These are phyloP conservation scores for Wickerhamiella galacta DNA, from an alignment of 805 yeast genomes.

Conservation along the genomic window DNA sequence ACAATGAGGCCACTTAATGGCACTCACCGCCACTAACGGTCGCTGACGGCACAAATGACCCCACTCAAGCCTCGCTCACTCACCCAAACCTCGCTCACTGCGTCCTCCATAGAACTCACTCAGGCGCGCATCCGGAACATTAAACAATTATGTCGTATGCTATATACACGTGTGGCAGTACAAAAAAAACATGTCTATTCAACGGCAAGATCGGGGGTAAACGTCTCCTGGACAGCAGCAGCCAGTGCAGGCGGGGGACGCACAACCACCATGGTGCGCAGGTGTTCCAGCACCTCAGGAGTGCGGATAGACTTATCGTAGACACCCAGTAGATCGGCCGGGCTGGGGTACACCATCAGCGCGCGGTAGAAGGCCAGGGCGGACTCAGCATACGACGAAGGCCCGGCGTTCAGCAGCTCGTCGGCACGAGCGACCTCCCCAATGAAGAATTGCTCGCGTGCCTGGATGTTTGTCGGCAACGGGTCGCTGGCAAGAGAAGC, in stretches of 20 bases:
- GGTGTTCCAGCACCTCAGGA: constrained; percentile 53
- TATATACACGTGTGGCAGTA: constrained; percentile 3
- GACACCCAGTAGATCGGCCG: constrained; percentile 75
- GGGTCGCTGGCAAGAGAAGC: constrained; percentile 57
- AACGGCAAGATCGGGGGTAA: constrained; percentile 6
- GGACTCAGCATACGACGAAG: constrained; percentile 42
- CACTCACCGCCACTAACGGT: too few species aligned
- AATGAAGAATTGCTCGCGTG: constrained; percentile 67
- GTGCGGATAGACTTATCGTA: constrained; percentile 81
- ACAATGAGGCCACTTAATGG: too few species aligned
- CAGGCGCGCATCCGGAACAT: too few species aligned
- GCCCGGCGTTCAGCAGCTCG: constrained; percentile 50
- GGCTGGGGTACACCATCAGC: constrained; percentile 82
- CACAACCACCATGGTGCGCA: constrained; percentile 78
- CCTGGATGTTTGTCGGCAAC: constrained; percentile 48
- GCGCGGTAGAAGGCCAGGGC: constrained; percentile 91
- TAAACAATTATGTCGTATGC: not conserved
- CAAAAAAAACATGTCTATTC: constrained; percentile 3
- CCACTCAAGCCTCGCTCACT: not conserved
- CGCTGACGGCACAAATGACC: too few species aligned
- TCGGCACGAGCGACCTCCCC: constrained; percentile 76
- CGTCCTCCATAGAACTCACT: not conserved
- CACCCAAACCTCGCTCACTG: not conserved
- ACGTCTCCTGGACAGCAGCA: constrained; percentile 39
- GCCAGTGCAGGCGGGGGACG: constrained; percentile 69